Evolutionary conservation across 495 filamentous ascomycete species (phyloP).

Genomic region (Platismatia glauca): DNA sequence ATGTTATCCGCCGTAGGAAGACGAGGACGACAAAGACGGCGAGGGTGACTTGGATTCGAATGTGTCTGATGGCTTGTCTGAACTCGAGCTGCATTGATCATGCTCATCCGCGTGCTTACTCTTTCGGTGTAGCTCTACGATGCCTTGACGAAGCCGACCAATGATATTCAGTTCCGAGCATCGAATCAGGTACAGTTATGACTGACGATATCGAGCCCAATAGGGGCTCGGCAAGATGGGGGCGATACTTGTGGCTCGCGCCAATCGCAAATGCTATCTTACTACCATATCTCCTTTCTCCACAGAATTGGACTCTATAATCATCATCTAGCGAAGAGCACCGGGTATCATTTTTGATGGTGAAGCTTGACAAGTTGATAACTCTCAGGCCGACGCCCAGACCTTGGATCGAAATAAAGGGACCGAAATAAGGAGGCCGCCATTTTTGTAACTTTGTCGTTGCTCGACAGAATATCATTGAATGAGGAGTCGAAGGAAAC

Average conservation of each 20-base stretch:
- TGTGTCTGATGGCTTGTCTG: not conserved
- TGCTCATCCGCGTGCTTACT: not conserved
- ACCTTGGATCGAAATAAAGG: too few species aligned
- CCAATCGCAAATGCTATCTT: not conserved
- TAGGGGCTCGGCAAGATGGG: not conserved
- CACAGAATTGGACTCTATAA: not conserved
- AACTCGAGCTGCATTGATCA: not conserved
- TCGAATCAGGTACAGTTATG: not conserved
- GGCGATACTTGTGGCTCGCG: not conserved
- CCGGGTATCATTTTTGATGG: too few species aligned
- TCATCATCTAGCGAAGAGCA: not conserved
- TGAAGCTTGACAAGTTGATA: too few species aligned
- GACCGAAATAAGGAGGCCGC: too few species aligned
- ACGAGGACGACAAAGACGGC: not conserved
- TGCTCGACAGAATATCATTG: not conserved
- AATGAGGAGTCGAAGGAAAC: not conserved
- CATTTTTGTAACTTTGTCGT: too few species aligned
- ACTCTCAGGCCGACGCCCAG: too few species aligned
- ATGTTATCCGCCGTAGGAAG: not conserved
- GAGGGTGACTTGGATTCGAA: not conserved
- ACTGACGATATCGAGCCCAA: not conserved
- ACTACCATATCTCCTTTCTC: not conserved
- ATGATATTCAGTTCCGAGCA: not conserved
- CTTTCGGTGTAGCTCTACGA: too few species aligned
- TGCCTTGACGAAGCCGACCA: not conserved